Evolutionary conservation across 495 filamentous ascomycete species (phyloP).

Genomic region (Bombardia bombarda): DNA sequence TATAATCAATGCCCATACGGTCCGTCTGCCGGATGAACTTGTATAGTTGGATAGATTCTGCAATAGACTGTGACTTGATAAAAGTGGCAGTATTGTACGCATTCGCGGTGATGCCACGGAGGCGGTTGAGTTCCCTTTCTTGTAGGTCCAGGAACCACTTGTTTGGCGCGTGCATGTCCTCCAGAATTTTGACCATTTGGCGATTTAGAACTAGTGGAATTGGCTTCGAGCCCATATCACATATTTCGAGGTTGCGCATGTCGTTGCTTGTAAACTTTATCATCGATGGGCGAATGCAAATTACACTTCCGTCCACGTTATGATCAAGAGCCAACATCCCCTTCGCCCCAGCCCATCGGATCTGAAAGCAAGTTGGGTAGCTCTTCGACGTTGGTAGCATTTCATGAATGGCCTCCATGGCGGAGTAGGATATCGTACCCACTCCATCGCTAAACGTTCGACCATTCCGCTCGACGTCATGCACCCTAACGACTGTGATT

Average conservation of each 20-base stretch:
- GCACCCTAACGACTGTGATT: conserved; percentile 27
- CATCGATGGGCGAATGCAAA: conserved; percentile 65
- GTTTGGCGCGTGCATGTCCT: conserved; percentile 53
- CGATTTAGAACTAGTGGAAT: conserved; percentile 65
- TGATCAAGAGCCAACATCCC: conserved; percentile 65
- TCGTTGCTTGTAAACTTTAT: conserved; percentile 60
- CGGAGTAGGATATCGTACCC: conserved; percentile 55
- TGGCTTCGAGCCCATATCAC: conserved; percentile 54
- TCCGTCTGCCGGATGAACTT: conserved; percentile 49
- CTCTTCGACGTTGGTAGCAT: conserved; percentile 32
- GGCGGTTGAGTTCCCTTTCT: conserved; percentile 41
- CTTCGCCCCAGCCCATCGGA: conserved; percentile 63
- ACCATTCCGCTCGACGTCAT: conserved; percentile 31
- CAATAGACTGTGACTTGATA: conserved; percentile 47
- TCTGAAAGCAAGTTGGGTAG: conserved; percentile 59
- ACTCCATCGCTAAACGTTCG: conserved; percentile 74
- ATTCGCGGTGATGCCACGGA: conserved; percentile 47
- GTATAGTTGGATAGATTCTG: conserved; percentile 44
- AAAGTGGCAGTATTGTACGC: conserved; percentile 54
- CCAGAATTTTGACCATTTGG: conserved; percentile 74
- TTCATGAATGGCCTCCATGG: conserved; percentile 46
- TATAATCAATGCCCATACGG: conserved; percentile 50
- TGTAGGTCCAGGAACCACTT: conserved; percentile 56
- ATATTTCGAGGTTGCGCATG: conserved; percentile 59
- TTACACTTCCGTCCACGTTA: conserved; percentile 40